These are phyloP conservation scores for Phyllosticta citribraziliensis DNA, from an alignment of 2,329 filamentous ascomycete species.

Conservation along the genomic window DNA sequence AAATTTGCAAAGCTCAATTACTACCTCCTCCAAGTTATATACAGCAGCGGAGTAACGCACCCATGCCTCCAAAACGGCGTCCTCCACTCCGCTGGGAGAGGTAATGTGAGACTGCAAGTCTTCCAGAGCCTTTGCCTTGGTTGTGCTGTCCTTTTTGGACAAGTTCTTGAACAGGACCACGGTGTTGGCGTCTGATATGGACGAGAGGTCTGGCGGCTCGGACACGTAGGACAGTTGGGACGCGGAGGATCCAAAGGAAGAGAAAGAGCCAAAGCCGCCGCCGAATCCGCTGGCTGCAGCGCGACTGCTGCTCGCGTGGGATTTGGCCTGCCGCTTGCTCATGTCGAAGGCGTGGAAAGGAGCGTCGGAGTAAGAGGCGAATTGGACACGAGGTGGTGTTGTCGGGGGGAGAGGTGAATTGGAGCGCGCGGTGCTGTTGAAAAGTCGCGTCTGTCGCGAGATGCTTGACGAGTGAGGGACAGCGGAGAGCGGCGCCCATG, in stretches of 20 bases:
- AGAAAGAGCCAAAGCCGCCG: constrained; percentile 21
- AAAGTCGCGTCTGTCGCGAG: constrained; percentile 3
- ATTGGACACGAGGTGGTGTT: neutral
- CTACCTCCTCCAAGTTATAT: constrained; percentile 28
- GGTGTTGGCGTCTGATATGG: constrained; percentile 68
- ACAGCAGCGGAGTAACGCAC: constrained; percentile 40
- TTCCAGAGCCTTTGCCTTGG: constrained; percentile 82
- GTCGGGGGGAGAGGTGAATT: neutral
- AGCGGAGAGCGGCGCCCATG: neutral
- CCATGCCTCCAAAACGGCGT: constrained; percentile 81
- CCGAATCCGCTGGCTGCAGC: constrained; percentile 40
- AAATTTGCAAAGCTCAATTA: constrained; percentile 20
- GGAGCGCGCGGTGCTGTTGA: neutral
- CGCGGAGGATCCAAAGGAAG: constrained; percentile 37
- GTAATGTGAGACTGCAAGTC: constrained; percentile 62
- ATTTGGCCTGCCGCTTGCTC: constrained; percentile 52
- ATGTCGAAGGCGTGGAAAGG: constrained; percentile 27
- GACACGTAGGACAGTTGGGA: constrained; percentile 76
- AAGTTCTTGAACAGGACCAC: constrained; percentile 90
- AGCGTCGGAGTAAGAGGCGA: neutral
- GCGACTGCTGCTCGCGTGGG: constrained; percentile 54
- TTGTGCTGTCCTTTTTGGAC: constrained; percentile 84
- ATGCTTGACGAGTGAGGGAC: neutral
- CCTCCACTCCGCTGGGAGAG: constrained; percentile 55
- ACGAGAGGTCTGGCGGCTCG: constrained; percentile 71